Evolutionary conservation across 1,284 basidiomycete species (phyloP).

Genomic region (Cutaneotrichosporon sp.): DNA sequence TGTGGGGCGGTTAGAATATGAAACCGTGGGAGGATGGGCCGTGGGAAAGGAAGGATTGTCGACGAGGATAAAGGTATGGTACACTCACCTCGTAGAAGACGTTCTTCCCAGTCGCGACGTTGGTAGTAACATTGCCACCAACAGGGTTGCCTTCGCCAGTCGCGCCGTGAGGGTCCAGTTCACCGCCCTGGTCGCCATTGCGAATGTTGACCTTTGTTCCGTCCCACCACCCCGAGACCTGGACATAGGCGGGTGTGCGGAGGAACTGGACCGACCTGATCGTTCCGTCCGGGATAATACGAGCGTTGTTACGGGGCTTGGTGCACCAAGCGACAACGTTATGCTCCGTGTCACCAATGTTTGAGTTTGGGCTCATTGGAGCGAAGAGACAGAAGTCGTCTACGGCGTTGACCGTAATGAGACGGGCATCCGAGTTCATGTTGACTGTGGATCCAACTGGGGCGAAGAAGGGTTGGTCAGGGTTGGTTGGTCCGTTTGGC

Average conservation of each 20-base stretch:
- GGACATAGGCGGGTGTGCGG: slow-evolving; percentile 52
- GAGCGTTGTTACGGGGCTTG: slow-evolving; percentile 41
- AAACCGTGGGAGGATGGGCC: slow-evolving; percentile 22
- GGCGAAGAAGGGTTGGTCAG: slow-evolving; percentile 36
- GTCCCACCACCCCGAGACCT: slow-evolving; percentile 56
- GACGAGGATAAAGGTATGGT: not conserved
- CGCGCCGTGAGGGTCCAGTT: slow-evolving; percentile 57
- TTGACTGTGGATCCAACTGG: slow-evolving; percentile 44
- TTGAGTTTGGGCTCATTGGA: slow-evolving; percentile 38
- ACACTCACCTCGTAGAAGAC: slow-evolving; percentile 53
- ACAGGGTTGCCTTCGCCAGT: slow-evolving; percentile 57
- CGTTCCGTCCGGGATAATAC: slow-evolving; percentile 51
- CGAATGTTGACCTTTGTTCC: slow-evolving; percentile 52
- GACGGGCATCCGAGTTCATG: slow-evolving; percentile 48
- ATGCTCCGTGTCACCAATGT: slow-evolving; percentile 47
- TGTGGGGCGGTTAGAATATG: slow-evolving; percentile 22
- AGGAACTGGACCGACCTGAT: slow-evolving; percentile 49
- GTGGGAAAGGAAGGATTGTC: slow-evolving; percentile 17
- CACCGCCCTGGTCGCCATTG: slow-evolving; percentile 54
- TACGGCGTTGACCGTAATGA: slow-evolving; percentile 48
- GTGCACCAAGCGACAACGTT: slow-evolving; percentile 48
- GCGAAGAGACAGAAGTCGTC: slow-evolving; percentile 53
- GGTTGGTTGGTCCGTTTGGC: slow-evolving; percentile 53
- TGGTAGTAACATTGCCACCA: slow-evolving; percentile 58
- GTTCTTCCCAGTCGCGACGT: slow-evolving; percentile 15